Evolutionary conservation across 805 yeast genomes (phyloP).

Genomic region (Candida silvicultrix): DNA sequence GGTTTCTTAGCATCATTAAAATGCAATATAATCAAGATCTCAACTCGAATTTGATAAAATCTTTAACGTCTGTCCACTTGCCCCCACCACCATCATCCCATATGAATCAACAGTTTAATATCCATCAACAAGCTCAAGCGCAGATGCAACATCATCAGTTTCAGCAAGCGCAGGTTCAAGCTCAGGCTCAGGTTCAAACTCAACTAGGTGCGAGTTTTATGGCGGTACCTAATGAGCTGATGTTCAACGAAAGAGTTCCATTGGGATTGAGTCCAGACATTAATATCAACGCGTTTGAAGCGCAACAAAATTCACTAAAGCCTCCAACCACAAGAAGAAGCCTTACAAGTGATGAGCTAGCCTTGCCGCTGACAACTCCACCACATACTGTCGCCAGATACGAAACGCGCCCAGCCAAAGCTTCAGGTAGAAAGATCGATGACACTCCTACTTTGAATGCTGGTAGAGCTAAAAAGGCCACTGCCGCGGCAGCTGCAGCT

Average conservation of each 20-base stretch:
- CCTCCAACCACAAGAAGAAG: constrained; percentile 5
- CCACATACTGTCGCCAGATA: constrained; percentile 22
- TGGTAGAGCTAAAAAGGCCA: constrained; percentile 12
- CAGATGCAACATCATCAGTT: neutral
- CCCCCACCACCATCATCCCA: constrained; percentile 32
- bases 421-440: constrained; percentile 7
- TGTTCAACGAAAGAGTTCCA: neutral
- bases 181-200: neutral
- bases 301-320: neutral
- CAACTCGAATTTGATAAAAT: constrained; percentile 28
- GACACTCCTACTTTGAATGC: constrained; percentile 20
- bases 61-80: constrained; percentile 32
- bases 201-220: neutral
- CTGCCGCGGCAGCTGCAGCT: neutral
- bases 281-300: neutral
- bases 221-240: neutral
- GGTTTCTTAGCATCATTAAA: neutral
- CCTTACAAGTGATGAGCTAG: constrained; percentile 7
- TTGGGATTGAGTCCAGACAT: neutral
- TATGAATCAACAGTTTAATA: constrained; percentile 2
- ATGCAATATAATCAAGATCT: constrained; percentile 22
- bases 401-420: constrained; percentile 8
- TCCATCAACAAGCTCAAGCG: neutral
- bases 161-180: neutral
- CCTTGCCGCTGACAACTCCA: constrained; percentile 20